Percentiles rank a stretch among this genome's conserved stretches.
Evolutionary conservation across 2,329 filamentous ascomycete species (phyloP).

Genomic region (Ceratocystis cubensis): DNA sequence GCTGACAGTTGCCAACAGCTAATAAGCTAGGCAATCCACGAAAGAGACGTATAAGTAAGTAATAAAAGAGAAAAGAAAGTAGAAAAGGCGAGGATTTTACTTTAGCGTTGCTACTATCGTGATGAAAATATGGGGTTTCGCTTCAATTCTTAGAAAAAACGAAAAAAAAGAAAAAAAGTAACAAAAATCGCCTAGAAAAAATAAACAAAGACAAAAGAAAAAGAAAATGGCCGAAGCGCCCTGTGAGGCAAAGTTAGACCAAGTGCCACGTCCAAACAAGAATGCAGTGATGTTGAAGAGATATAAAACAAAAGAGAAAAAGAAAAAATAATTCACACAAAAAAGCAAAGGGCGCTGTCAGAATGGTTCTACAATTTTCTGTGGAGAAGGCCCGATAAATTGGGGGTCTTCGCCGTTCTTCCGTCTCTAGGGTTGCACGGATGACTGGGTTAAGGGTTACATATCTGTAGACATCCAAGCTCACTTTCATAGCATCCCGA

Average conservation of each 20-base stretch:
- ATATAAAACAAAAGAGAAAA: background rate
- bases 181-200: background rate
- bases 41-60: too few species aligned
- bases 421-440: background rate
- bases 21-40: too few species aligned
- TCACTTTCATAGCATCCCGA: background rate
- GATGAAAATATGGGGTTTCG: background rate
- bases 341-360: background rate
- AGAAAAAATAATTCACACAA: background rate
- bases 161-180: background rate
- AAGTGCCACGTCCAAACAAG: background rate
- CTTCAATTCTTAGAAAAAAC: background rate
- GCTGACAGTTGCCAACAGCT: background rate
- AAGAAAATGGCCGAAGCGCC: slow-evolving; percentile 1
- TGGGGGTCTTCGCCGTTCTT: slow-evolving; percentile 7
- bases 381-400: slow-evolving; percentile 10
- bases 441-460: background rate
- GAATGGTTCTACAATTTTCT: background rate
- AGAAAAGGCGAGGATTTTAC: too few species aligned
- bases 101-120: background rate
- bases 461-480: background rate
- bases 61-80: too few species aligned
- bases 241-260: background rate
- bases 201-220: background rate
- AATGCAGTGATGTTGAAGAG: background rate